Conservation (phyloP, 2,329 filamentous ascomycete species). For the Botrytis galanthina region DNA sequence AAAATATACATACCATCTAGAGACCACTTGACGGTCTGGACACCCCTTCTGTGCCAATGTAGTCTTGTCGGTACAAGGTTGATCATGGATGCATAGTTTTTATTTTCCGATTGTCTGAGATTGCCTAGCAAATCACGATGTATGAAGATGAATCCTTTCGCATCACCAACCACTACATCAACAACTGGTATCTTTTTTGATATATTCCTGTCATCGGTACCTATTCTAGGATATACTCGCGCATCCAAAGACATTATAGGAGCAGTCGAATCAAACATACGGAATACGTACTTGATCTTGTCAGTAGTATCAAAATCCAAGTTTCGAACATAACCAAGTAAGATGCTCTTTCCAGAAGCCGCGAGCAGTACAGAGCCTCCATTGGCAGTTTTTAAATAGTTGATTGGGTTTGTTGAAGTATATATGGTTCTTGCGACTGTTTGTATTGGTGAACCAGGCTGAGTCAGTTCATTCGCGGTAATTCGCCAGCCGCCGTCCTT, state of each 20-base stretch:
- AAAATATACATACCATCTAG: slow-evolving; percentile 65
- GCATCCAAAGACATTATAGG: slow-evolving; percentile 67
- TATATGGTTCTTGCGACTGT: slow-evolving; percentile 43
- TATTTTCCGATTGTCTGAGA: slow-evolving; percentile 44
- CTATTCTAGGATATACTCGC: slow-evolving; percentile 42
- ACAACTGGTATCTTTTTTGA: slow-evolving; percentile 45
- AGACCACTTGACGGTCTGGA: slow-evolving; percentile 87
- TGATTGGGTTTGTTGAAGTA: slow-evolving; percentile 42
- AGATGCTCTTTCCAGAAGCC: slow-evolving; percentile 51
- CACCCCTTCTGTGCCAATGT: slow-evolving; percentile 88
- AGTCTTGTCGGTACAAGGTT: slow-evolving; percentile 58
- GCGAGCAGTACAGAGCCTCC: slow-evolving; percentile 59
- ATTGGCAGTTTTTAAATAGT: slow-evolving; percentile 50
- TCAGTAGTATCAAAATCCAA: slow-evolving; percentile 40
- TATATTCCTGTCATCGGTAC: slow-evolving; percentile 33
- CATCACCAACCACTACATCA: slow-evolving; percentile 77
- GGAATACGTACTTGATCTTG: slow-evolving; percentile 55
- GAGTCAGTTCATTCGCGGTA: slow-evolving; percentile 40
- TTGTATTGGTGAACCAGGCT: slow-evolving; percentile 32
- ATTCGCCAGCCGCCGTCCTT: slow-evolving; percentile 38
- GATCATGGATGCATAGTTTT: slow-evolving; percentile 28
- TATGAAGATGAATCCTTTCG: slow-evolving; percentile 73
- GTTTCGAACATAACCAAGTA: slow-evolving; percentile 55
- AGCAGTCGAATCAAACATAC: slow-evolving; percentile 58
- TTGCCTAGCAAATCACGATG: slow-evolving; percentile 71